phyloP scores from a whole-genome alignment of 2,329 filamentous ascomycete genomes.

The Colletotrichum sp. region DNA sequence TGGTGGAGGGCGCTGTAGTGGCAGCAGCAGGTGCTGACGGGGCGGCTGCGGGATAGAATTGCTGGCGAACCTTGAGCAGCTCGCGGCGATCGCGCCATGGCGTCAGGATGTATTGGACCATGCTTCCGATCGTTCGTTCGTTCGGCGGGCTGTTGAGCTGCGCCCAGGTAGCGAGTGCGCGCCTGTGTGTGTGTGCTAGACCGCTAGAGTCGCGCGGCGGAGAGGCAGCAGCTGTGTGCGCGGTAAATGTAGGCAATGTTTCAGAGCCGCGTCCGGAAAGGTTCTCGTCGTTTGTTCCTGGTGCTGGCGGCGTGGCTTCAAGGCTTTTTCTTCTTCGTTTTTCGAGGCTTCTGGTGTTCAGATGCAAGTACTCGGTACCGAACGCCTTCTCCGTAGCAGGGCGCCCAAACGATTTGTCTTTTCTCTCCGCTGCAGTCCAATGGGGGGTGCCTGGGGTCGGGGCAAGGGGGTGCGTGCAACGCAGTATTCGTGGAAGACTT shows the following conservation, averaged over 20 bases:
- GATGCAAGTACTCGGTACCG: not conserved
- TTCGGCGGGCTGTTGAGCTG: not conserved
- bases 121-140: constrained; percentile 30
- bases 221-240: not conserved
- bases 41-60: constrained; percentile 60
- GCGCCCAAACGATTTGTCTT: not conserved
- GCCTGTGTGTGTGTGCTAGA: not conserved
- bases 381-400: not conserved
- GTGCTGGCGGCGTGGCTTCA: not conserved
- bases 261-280: not conserved
- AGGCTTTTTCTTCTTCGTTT: not conserved
- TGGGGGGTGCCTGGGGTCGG: not conserved
- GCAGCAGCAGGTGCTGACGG: constrained; percentile 3
- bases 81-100: constrained; percentile 73
- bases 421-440: not conserved
- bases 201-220: not conserved
- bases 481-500: not conserved
- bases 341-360: not conserved
- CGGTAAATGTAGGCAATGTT: not conserved
- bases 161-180: not conserved
- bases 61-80: constrained; percentile 67
- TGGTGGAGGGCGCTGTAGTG: not conserved
- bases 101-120: constrained; percentile 76
- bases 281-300: not conserved
- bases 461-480: not conserved